Evolutionary conservation across 257 asterid genomes (phyloP).

Genomic region (Misopates orontium): DNA sequence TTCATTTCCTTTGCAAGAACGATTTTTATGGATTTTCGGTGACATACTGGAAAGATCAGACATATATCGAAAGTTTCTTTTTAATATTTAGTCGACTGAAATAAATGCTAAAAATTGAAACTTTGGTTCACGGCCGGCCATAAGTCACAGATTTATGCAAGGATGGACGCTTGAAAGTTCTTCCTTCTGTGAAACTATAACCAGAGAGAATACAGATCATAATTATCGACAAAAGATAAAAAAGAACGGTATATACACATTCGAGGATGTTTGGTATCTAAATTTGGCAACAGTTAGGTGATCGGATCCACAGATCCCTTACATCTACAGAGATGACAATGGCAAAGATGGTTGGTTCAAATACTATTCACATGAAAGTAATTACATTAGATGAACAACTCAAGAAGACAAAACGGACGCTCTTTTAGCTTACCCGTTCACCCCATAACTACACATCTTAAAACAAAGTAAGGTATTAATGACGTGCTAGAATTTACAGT

Average conservation of each 20-base stretch:
- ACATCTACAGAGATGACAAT: neutral
- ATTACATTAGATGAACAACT: neutral
- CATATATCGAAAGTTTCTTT: too few relatives aligned
- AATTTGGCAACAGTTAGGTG: neutral
- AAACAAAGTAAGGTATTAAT: slow-evolving; percentile 33
- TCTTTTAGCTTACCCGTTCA: slow-evolving; percentile 24
- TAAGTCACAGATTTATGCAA: neutral
- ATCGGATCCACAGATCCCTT: too few relatives aligned
- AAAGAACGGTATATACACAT: too few relatives aligned
- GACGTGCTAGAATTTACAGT: slow-evolving; percentile 40
- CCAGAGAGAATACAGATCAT: neutral
- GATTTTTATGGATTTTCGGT: too few relatives aligned
- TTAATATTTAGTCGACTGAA: too few relatives aligned
- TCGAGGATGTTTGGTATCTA: neutral
- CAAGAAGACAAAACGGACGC: neutral
- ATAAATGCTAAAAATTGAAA: too few relatives aligned
- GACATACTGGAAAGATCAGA: too few relatives aligned
- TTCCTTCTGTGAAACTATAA: neutral
- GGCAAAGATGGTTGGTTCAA: neutral
- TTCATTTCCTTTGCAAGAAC: too few relatives aligned
- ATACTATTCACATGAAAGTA: slow-evolving; percentile 21
- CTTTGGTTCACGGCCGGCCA: too few relatives aligned
- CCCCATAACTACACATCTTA: slow-evolving; percentile 24
- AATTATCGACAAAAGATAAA: too few relatives aligned
- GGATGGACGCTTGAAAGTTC: neutral